Base-by-base conservation (phyloP, 495 filamentous ascomycete genomes). In the Lasiosphaeris hirsuta region DNA sequence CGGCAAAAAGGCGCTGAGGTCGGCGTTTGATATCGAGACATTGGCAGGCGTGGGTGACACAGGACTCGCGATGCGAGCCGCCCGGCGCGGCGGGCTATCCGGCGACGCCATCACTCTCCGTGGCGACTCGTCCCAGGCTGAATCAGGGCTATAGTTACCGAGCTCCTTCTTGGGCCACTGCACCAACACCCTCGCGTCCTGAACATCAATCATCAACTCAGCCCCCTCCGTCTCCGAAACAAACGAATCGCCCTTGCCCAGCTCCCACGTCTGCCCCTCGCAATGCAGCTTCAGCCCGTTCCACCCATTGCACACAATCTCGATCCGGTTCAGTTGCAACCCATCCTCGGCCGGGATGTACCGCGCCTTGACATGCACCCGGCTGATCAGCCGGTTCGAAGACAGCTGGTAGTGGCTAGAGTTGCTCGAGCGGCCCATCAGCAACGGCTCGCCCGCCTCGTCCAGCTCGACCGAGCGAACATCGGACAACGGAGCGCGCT, bases 181-280 rank as follows among this genome's bases (percentile, higher is more conserved):
- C 49, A 98, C 72, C 69, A 96, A 73, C 7, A 97, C 92, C 44
- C 94, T 85, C 48, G 93, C 86, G 63, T 97, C 92, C 54, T 95
- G 90, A 34, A 97, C 91, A 75, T 97, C 92, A 54, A 97, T 75
- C 87, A 98, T 95, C 66, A 98, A 92, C 66, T 96, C 90, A 36
- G 85, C 87, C 65, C 86, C 80, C 68, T 93, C 91, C 41, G 90
- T 92, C 72, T 96, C 90, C 53, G 92, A 96, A 23, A 85, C 87
- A 72, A 96, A 98, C 30, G 84, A 86, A 70, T 96, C 92, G 7
- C 88, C 91, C 75, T 96, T 97, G 44, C 75, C 78, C 71, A 98
- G 69, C 59, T 95, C 90, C 79, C 88, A 94, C 33, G 87, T 88
- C 63, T 85, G 86, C 19, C 92, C 92, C 71, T 92, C 88, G 73